phyloP scores from a whole-genome alignment of 108 stramenopile species.

The Cylindrotheca closterium region DNA sequence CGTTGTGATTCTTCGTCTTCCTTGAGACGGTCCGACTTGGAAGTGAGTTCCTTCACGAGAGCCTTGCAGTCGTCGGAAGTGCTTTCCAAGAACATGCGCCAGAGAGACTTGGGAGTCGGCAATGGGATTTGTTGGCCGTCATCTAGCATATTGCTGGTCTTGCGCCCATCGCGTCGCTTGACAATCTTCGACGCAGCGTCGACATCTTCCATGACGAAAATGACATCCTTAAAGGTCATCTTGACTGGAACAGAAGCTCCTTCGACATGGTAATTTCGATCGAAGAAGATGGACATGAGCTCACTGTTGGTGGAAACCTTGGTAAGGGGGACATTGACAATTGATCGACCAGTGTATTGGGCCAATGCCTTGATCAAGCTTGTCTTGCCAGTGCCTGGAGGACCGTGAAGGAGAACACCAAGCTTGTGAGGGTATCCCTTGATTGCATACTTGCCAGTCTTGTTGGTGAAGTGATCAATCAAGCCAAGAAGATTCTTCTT shows the following conservation, averaged over 20 bases:
- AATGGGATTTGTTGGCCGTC: conserved; percentile 15
- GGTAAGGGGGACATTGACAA: conserved; percentile 66
- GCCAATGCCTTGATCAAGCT: conserved; percentile 80
- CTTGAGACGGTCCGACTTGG: conserved; percentile 37
- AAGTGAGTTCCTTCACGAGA: conserved; percentile 31
- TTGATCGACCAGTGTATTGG: conserved; percentile 63
- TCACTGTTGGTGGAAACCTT: conserved; percentile 71
- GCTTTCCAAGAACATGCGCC: conserved; percentile 42
- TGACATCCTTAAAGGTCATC: conserved; percentile 62
- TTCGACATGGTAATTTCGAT: conserved; percentile 51
- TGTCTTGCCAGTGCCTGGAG: conserved; percentile 94
- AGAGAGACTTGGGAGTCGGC: conserved; percentile 40
- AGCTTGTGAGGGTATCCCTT: conserved; percentile 83
- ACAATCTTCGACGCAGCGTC: conserved; percentile 81
- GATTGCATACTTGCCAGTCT: conserved; percentile 73
- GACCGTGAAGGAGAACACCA: conserved; percentile 76
- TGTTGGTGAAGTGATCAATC: conserved; percentile 50
- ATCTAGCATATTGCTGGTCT: neutral
- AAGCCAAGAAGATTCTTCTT: conserved; percentile 50
- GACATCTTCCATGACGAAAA: conserved; percentile 85
- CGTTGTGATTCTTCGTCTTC: conserved; percentile 18
- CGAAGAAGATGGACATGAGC: conserved; percentile 75
- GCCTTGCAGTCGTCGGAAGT: conserved; percentile 27
- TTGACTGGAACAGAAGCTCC: conserved; percentile 49
- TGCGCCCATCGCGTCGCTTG: conserved; percentile 46